Conservation (phyloP, 176 grass and related monocot species). For the Eragrostis curvula region DNA sequence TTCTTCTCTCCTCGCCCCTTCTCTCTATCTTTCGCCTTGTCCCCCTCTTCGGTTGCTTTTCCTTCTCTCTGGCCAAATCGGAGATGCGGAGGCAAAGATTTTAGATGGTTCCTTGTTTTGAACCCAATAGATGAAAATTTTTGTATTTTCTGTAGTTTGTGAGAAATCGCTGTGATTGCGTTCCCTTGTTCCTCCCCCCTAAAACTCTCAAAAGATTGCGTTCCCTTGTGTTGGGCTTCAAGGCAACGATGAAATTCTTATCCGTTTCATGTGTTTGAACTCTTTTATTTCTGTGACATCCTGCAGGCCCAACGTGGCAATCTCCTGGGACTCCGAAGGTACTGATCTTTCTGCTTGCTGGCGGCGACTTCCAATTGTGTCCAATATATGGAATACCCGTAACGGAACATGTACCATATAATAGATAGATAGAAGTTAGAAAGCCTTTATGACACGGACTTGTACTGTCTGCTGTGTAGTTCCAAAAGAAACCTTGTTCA, state of each 20-base stretch:
- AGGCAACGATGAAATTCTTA: background rate
- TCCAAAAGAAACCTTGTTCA: background rate
- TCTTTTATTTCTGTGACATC: constrained; percentile 18
- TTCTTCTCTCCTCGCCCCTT: background rate
- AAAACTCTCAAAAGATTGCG: no score
- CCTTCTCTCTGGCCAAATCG: background rate
- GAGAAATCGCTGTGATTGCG: background rate
- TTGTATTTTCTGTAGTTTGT: background rate
- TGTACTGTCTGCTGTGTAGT: background rate
- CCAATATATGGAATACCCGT: background rate
- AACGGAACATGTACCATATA: background rate
- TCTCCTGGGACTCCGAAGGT: constrained; percentile 52
- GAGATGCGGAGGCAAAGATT: background rate
- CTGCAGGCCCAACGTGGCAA: constrained; percentile 36
- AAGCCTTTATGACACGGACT: background rate
- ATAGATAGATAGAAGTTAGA: background rate
- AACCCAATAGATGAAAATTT: background rate
- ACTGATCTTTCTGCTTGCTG: constrained; percentile 3
- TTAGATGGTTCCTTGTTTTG: background rate
- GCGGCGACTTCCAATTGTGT: background rate
- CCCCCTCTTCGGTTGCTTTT: background rate
- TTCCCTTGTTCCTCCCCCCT: no score
- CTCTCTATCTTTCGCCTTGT: background rate
- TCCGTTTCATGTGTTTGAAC: background rate
- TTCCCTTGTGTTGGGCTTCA: background rate